Base-by-base conservation (phyloP, 208 protist species). In the Acanthamoeba castellanii region DNA sequence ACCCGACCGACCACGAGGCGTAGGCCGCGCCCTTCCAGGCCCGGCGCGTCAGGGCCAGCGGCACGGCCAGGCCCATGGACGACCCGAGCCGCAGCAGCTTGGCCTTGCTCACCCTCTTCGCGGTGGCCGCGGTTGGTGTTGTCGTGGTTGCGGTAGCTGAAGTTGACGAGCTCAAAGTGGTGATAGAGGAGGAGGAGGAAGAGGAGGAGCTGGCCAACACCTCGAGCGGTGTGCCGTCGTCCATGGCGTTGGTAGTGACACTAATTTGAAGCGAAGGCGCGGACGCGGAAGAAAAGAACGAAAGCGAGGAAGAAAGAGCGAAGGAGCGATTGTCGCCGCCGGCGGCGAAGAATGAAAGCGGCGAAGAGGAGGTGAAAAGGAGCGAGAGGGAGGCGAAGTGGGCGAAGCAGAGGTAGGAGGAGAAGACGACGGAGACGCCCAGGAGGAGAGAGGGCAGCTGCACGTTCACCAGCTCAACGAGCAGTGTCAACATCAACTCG, bases 1-100 rank as follows among this genome's bases (percentile, higher is more conserved):
- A 92, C 25, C 87, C 66, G 25, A 92, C 61, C 32, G 87, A 92
- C 87, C 87, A 92, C 57, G 87, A 92, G 30, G 87, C 16, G 87
- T 92, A 92, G 59, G 87, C 87, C 22, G 87, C 61, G 57, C 87
- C 87, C 42, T 92, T 92, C 61, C 61, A 78, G 25, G 32, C 57
- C 42, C 87, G 30, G 6, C 87, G 57, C 9, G 87, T 76, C 37
- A 92, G 34, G 22, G 66, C 66, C 87, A 76, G 27, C 34, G 87
- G 87, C 11, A 92, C 20, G 25, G 61, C 34, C 37, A 92, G 5
- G 32, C 59, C 30, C 57, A 92, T 92, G 37, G 87, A 78, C 32
- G 87, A 92, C 6, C 87, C 66, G 32, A 92, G 59, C 59, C 87
- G 57, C 32, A 92, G 87, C 57, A 92, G 59, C 45, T 92, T 92